phyloP scores from a whole-genome alignment of 805 yeast species.

The Sugiyamaella qingdaonensis region DNA sequence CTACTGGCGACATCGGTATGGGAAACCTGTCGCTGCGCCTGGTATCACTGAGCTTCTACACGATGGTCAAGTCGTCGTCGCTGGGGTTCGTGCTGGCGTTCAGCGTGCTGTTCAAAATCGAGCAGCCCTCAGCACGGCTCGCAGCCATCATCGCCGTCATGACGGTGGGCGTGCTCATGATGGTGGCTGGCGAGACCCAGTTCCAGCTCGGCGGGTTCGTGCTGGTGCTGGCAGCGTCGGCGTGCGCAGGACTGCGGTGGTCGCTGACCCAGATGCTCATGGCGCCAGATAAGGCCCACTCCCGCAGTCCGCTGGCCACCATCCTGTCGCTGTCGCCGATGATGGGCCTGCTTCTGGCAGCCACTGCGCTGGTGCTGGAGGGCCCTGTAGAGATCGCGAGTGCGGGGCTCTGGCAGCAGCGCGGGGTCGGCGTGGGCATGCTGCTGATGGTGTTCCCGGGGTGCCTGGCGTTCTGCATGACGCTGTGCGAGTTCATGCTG shows the following conservation, averaged over 20 bases:
- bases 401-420: conserved; percentile 61
- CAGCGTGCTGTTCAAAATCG: conserved; percentile 78
- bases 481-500: conserved; percentile 73
- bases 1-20: conserved; percentile 91
- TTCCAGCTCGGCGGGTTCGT: conserved; percentile 55
- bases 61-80: conserved; percentile 88
- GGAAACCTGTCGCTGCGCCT: conserved; percentile 79
- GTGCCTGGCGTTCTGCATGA: conserved; percentile 80
- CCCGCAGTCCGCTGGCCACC: conserved; percentile 66
- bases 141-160: conserved; percentile 67
- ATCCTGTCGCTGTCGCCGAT: conserved; percentile 81
- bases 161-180: conserved; percentile 80
- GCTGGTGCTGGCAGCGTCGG: conserved; percentile 71
- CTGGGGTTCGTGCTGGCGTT: conserved; percentile 85
- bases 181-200: conserved; percentile 54
- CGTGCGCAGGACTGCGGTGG: conserved; percentile 91
- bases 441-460: conserved; percentile 74
- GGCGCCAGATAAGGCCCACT: neutral
- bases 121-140: conserved; percentile 64
- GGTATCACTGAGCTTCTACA: conserved; percentile 78
- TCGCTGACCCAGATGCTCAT: conserved; percentile 84
- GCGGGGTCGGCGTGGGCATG: conserved; percentile 54
- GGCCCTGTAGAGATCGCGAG: conserved; percentile 51
- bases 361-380: conserved; percentile 65
- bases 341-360: conserved; percentile 61